Conservation (phyloP, 305 asterid species). For the Fraxinus sp. region DNA sequence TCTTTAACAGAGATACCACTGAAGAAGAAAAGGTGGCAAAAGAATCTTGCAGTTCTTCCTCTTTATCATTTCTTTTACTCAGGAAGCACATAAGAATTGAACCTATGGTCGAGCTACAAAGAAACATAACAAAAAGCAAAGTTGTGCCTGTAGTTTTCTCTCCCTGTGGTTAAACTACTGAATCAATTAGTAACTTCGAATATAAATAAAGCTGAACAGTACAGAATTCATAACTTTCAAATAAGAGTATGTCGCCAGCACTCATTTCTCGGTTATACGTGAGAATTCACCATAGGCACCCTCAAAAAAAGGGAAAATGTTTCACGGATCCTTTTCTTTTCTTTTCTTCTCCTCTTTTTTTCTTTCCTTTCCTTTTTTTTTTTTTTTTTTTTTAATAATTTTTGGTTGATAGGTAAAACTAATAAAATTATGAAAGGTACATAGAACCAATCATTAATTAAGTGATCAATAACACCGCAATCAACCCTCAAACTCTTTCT, state of each 20-base stretch:
- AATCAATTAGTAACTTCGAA: constrained; percentile 10
- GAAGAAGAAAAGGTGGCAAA: constrained; percentile 48
- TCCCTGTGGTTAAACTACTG: constrained; percentile 52
- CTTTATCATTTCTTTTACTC: constrained; percentile 62
- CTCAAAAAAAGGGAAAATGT: background rate
- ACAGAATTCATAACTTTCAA: background rate
- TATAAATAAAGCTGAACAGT: background rate
- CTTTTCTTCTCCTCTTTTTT: no score
- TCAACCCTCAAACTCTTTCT: background rate
- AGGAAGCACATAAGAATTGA: constrained; percentile 79
- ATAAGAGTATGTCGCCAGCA: background rate
- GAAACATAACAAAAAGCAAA: constrained; percentile 68
- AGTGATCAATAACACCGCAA: background rate
- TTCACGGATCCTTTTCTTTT: background rate
- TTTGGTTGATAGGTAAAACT: background rate
- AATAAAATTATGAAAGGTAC: background rate
- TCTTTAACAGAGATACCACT: constrained; percentile 50
- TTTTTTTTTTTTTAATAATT: background rate
- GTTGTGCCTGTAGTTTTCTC: constrained; percentile 79
- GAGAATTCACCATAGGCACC: background rate
- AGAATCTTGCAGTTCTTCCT: constrained; percentile 45
- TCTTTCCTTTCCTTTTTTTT: no score
- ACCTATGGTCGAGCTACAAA: constrained; percentile 68
- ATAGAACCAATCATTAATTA: background rate
- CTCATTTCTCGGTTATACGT: background rate